Evolutionary conservation across 768 basidiomycete species (phyloP).

Genomic region (Gautieria morchelliformis): DNA sequence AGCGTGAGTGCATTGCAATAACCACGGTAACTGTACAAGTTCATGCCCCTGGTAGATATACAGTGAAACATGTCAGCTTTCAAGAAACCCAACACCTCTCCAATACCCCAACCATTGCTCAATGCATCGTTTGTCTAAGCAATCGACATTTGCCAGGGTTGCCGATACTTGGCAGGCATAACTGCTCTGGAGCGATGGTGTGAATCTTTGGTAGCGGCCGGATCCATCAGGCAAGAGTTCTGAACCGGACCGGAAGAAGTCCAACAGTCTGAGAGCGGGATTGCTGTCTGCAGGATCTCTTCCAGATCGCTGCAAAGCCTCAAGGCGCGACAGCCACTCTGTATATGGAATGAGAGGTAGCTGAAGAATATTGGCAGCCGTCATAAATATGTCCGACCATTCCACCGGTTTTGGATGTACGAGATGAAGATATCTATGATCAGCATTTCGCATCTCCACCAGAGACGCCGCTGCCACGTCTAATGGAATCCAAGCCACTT

Average conservation of each 20-base stretch:
- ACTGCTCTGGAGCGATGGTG: background rate
- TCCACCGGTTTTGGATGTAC: background rate
- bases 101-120: background rate
- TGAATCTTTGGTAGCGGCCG: background rate
- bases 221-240: background rate
- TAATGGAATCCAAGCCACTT: slow-evolving; percentile 28
- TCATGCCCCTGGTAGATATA: no score
- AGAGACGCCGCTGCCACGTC: slow-evolving; percentile 25
- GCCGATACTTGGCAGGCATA: background rate
- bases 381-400: background rate
- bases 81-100: background rate
- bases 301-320: background rate
- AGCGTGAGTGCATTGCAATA: no score
- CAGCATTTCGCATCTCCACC: slow-evolving; percentile 18
- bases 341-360: background rate
- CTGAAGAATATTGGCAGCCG: background rate
- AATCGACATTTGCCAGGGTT: background rate
- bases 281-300: background rate
- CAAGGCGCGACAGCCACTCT: background rate
- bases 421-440: background rate
- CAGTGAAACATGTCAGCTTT: background rate
- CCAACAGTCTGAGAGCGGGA: background rate
- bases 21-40: no score
- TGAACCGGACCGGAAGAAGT: background rate
- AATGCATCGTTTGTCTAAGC: background rate